Base-by-base conservation (phyloP, 2,329 filamentous ascomycete species). In the Elsinoe ampelina region DNA sequence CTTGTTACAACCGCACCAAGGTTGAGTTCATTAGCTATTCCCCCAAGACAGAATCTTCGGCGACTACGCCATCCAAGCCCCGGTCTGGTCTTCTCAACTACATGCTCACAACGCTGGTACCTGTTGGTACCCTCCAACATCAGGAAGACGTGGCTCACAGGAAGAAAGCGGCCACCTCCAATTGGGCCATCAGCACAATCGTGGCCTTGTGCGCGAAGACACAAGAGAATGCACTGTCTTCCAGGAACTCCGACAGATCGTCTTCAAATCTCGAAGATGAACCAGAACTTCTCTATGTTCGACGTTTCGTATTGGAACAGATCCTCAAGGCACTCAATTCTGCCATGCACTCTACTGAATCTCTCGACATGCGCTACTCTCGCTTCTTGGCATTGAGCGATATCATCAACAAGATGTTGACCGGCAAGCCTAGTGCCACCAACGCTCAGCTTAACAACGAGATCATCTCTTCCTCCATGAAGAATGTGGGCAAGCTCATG, bases 1-100 rank as follows among this genome's bases (percentile, higher is more conserved):
- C 87, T 58, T 95, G 87, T 66, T 98, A 97, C 73, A 95, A 90
- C 63, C 84, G 90, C 55, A 89, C 90, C 7, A 99, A 99, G 77
- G 83, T 98, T 42, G 95, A 98, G 68, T 97, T 99, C 68, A 96
- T 99, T 75, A 97, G 96, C 70, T 98, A 96, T 74, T 97, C 95
- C 63, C 85, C 92, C 59, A 95, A 91, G 67, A 86, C 89, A 5
- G 89, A 92, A 47, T 80, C 89, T 43, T 85, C 89, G 63, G 85
- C 85, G 10, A 84, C 83, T 55, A 97, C 93, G 1, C 93, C 93
- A 4, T 91, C 95, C 13, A 97, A 97, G 71, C 93, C 93, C 57
- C 84, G 93, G 39, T 91, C 92, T 10, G 90, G 87, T 61, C 86
- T 97, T 42, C 76, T 98, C 61, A 96, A 97, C 70, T 98, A 98